These are phyloP conservation scores for Annulohypoxylon maeteangense DNA, from an alignment of 495 filamentous ascomycete genomes.

Conservation along the genomic window DNA sequence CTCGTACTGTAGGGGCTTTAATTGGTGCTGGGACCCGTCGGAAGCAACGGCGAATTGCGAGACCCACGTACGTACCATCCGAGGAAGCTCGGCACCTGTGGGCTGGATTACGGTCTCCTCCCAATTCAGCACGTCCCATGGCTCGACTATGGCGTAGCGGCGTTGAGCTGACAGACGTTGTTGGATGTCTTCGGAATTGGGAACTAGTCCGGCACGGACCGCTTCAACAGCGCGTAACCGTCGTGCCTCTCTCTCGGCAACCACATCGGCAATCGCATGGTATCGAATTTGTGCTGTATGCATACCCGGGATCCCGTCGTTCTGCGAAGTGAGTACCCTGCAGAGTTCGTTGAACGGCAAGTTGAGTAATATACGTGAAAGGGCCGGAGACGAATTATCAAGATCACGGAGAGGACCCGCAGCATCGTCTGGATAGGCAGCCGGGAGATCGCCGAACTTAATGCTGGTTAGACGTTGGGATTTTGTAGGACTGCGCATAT, in stretches of 20 bases:
- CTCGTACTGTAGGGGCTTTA: slow-evolving; percentile 30
- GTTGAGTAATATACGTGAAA: slow-evolving; percentile 72
- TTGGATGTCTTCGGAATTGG: slow-evolving; percentile 41
- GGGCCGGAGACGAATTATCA: slow-evolving; percentile 45
- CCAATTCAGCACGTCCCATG: slow-evolving; percentile 55
- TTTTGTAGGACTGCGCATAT: slow-evolving; percentile 42
- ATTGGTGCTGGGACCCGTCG: slow-evolving; percentile 30
- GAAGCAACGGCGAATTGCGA: slow-evolving; percentile 42
- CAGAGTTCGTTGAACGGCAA: slow-evolving; percentile 70
- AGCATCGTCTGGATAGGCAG: slow-evolving; percentile 53
- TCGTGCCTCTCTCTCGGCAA: slow-evolving; percentile 68
- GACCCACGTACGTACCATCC: slow-evolving; percentile 48
- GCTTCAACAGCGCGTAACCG: slow-evolving; percentile 53
- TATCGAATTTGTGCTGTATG: slow-evolving; percentile 54
- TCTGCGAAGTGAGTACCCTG: slow-evolving; percentile 62
- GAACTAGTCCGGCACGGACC: slow-evolving; percentile 42
- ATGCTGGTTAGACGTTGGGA: slow-evolving; percentile 64
- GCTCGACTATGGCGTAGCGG: slow-evolving; percentile 43
- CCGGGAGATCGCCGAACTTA: slow-evolving; percentile 71
- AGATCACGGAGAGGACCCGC: slow-evolving; percentile 46
- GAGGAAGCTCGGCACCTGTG: slow-evolving; percentile 43
- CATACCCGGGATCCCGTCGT: slow-evolving; percentile 58
- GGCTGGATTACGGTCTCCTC: slow-evolving; percentile 53
- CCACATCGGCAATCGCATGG: slow-evolving; percentile 61
- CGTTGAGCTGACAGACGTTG: slow-evolving; percentile 43